phyloP scores from a whole-genome alignment of 305 asterid genomes.

The Rubia tinctorum region DNA sequence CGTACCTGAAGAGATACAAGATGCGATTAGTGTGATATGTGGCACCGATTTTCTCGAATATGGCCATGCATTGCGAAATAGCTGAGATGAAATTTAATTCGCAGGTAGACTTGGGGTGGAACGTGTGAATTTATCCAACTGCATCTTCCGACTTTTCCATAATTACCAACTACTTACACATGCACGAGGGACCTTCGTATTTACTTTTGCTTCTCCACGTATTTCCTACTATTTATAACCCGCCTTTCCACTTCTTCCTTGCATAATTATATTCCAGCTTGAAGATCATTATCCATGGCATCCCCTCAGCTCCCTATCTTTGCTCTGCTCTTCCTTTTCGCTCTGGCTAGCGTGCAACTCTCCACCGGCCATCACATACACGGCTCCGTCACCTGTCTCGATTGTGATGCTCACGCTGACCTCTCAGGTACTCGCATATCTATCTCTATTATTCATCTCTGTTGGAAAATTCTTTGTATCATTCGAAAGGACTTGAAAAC shows the following conservation, averaged over 20 bases:
- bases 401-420: constrained; percentile 23
- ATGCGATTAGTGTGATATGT: no score
- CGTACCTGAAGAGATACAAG: no score
- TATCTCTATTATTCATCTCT: neutral
- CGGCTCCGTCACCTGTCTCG: constrained; percentile 35
- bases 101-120: neutral
- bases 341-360: constrained; percentile 7
- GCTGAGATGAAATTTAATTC: neutral
- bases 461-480: no score
- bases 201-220: constrained; percentile 3
- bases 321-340: constrained; percentile 22
- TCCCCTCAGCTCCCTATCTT: neutral
- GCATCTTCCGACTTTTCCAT: constrained; percentile 1
- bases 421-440: constrained; percentile 28
- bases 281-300: constrained; percentile 15
- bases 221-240: constrained; percentile 10
- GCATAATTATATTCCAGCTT: neutral
- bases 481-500: no score
- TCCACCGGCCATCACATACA: constrained; percentile 16
- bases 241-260: neutral
- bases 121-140: neutral
- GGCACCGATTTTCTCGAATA: no score
- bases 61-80: neutral
- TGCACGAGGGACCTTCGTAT: constrained; percentile 26
- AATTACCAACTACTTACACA: constrained; percentile 28